phyloP scores from a whole-genome alignment of 805 yeast species.

The Ogataea degrootiae region DNA sequence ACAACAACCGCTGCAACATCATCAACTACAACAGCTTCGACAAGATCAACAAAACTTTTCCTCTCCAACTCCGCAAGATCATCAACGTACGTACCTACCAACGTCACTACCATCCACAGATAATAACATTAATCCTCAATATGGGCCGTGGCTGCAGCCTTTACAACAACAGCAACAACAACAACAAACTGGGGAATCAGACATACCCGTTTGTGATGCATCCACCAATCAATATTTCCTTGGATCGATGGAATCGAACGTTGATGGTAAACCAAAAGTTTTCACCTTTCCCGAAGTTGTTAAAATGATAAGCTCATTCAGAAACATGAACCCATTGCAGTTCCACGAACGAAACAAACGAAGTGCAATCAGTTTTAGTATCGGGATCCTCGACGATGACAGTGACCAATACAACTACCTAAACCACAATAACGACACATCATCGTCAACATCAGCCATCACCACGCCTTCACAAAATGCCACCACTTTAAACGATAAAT shows the following conservation, averaged over 20 bases:
- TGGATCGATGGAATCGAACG: slow-evolving; percentile 39
- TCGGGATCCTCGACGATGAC: slow-evolving; percentile 40
- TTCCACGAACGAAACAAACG: slow-evolving; percentile 29
- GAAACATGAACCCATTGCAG: slow-evolving; percentile 36
- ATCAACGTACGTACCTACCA: too few relatives aligned
- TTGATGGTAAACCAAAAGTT: slow-evolving; percentile 32
- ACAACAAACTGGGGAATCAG: background rate
- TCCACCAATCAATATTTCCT: slow-evolving; percentile 64
- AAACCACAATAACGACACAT: slow-evolving; percentile 2
- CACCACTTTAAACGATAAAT: background rate
- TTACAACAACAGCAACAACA: background rate
- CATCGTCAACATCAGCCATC: background rate
- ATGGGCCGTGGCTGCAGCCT: background rate
- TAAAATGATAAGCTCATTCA: slow-evolving; percentile 37
- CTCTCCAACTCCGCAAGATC: background rate
- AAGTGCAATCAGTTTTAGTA: slow-evolving; percentile 42
- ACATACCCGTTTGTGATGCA: slow-evolving; percentile 46
- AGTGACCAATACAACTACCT: slow-evolving; percentile 15
- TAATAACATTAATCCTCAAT: background rate
- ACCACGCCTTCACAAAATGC: background rate
- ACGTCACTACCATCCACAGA: background rate
- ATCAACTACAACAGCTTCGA: background rate
- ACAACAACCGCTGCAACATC: slow-evolving; percentile 2
- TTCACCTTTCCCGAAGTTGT: slow-evolving; percentile 59
- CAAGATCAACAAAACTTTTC: background rate